Evolutionary conservation across 345 rosid genomes (phyloP), one percentile per base, ranked within the genome.

Genomic region (Heritiera littoralis): DNA sequence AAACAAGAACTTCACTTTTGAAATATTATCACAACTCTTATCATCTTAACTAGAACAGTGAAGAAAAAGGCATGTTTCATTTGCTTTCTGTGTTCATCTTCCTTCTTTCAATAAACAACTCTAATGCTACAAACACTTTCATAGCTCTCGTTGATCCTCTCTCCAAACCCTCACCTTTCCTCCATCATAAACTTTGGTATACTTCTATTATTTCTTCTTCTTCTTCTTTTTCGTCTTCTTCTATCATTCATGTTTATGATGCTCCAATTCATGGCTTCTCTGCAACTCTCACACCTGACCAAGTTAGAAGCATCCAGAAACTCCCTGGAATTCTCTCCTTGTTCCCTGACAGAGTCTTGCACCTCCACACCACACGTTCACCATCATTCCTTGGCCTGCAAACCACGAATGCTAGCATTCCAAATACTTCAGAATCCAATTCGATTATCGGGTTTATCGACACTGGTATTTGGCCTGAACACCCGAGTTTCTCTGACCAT

Each of bases 301-400:
- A 78, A 55, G 81, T 58, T 6, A 28, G 65, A 48, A 49, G 2
- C 32, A 71, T 81, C n/a, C 40, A 23, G 32, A 12, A 40, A 28
- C 61, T 12, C 23, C 69, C 78, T 10, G 78, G 65, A 30, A 13
- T 81, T 38, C 74, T 81, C 72, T 38, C 18, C 6, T 3, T 77
- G 14, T 64, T 35, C 52, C 73, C 72, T 13, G 80, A 81, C n/a
- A 35, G 13, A 20, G 72, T 64, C 60, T 41, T 60, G 15, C 60
- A 72, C 7, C 78, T 64, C 46, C 84, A 81, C 77, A 81, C 81
- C 9, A 81, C 84, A 10, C 75, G 77, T 13, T 51, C 84, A 55
- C 84, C 84, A 3, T 48, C 79, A 23, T 81, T 81, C 38, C 74
- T 81, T 15, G 81, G 84, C 4, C 81, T 77, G 17, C 40, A 64